A percentile compares a stretch with the other conserved stretches of the same genome.
Conservation (phyloP, 2,329 filamentous ascomycete genomes). For the Macrophomina pseudophaseolina region DNA sequence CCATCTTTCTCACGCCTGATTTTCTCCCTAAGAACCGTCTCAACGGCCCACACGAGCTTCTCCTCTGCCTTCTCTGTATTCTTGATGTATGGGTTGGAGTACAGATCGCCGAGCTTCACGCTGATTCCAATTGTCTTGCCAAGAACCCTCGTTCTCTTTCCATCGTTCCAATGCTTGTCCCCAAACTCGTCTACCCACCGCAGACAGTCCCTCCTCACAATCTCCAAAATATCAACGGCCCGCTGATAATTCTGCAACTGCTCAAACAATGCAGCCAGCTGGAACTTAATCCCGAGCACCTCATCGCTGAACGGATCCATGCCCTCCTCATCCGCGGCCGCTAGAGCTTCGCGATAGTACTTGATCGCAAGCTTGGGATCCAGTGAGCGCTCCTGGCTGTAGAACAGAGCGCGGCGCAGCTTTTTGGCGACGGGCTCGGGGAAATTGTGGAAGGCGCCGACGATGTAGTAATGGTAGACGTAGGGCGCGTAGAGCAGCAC, state of each 20-base stretch:
- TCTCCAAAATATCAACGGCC: conserved; percentile 78
- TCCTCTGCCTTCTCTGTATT: conserved; percentile 77
- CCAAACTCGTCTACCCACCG: conserved; percentile 54
- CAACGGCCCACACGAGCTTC: conserved; percentile 78
- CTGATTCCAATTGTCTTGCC: conserved; percentile 76
- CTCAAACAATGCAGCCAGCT: conserved; percentile 80
- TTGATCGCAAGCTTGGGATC: conserved; percentile 79
- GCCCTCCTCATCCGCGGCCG: conserved; percentile 71
- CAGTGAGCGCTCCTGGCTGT: conserved; percentile 61
- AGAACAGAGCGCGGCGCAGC: conserved; percentile 84
- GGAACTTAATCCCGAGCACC: conserved; percentile 85
- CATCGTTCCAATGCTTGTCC: conserved; percentile 45
- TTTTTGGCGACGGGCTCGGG: conserved; percentile 76
- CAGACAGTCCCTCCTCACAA: conserved; percentile 72
- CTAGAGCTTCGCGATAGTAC: conserved; percentile 80
- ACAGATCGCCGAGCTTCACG: conserved; percentile 85
- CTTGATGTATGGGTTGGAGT: conserved; percentile 75
- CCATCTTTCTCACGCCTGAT: conserved; percentile 70
- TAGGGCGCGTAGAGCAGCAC: conserved; percentile 52
- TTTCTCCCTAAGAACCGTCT: conserved; percentile 77
- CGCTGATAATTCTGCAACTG: conserved; percentile 72
- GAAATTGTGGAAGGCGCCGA: conserved; percentile 59
- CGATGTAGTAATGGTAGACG: conserved; percentile 54
- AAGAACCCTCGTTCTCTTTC: conserved; percentile 68
- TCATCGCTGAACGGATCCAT: conserved; percentile 92